These are phyloP conservation scores for Podaxis mareebaensis DNA, from an alignment of 768 basidiomycete genomes.

Conservation along the genomic window DNA sequence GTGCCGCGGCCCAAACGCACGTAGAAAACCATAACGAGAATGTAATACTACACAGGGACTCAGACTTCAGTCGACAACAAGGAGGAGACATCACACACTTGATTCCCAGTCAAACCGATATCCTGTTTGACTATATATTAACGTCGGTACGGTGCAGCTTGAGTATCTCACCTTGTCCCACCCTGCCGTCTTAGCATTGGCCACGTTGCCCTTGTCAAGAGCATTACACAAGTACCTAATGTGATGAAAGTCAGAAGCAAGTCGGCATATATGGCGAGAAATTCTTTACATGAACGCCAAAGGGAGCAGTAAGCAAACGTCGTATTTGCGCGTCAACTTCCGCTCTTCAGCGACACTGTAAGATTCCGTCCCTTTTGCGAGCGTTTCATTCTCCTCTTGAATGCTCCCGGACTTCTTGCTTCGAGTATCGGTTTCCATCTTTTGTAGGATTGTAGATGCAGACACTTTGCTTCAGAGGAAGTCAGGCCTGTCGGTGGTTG, in stretches of 20 bases:
- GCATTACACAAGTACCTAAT: constrained; percentile 50
- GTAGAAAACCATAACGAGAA: constrained; percentile 50
- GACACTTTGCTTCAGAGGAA: background rate
- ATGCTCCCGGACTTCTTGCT: background rate
- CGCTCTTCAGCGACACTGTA: constrained; percentile 26
- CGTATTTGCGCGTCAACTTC: constrained; percentile 41
- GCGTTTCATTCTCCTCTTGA: constrained; percentile 7
- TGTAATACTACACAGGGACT: constrained; percentile 38
- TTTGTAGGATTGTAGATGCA: background rate
- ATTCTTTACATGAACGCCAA: constrained; percentile 41
- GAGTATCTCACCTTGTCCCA: constrained; percentile 42
- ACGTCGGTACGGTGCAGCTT: background rate
- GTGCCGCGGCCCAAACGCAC: constrained; percentile 23
- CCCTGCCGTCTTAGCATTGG: constrained; percentile 53
- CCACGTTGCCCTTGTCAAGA: constrained; percentile 50
- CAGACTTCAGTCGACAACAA: background rate
- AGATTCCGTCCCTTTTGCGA: background rate
- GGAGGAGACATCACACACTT: constrained; percentile 26
- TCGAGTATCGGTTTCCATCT: background rate
- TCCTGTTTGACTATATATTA: constrained; percentile 28
- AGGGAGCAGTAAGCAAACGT: constrained; percentile 42
- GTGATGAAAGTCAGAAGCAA: background rate
- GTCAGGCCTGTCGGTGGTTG: background rate
- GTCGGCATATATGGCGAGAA: background rate
- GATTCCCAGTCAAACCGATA: constrained; percentile 44